A percentile compares a stretch with the other conserved stretches of the same genome.
Conservation (phyloP, 140 eudicot species). For the Erigeron philadelphicus region DNA sequence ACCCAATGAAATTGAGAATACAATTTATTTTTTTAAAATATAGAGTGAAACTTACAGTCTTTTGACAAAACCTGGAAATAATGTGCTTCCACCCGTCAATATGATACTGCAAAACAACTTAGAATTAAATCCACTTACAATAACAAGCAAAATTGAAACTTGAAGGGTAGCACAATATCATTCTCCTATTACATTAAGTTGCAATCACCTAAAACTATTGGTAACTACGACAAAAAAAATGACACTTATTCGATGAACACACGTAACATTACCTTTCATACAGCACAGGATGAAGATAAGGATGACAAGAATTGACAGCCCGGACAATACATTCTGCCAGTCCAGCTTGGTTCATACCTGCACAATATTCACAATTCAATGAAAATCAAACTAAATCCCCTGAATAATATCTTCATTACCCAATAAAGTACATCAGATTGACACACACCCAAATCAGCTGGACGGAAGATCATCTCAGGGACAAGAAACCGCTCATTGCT, state of each 20-base stretch:
- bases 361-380: constrained; percentile 21
- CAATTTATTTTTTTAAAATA: too few species aligned
- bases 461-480: constrained; percentile 95
- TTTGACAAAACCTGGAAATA: constrained; percentile 75
- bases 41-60: constrained; percentile 95
- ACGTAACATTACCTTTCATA: constrained; percentile 60
- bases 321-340: constrained; percentile 91
- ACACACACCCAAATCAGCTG: constrained; percentile 91
- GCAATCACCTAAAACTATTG: not conserved
- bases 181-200: not conserved
- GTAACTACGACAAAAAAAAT: not conserved
- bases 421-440: constrained; percentile 21
- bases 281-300: constrained; percentile 88
- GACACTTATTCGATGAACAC: constrained; percentile 2
- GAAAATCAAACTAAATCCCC: not conserved
- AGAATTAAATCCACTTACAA: not conserved
- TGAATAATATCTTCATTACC: not conserved
- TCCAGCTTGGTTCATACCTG: constrained; percentile 98
- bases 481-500: constrained; percentile 98
- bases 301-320: constrained; percentile 83
- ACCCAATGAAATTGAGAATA: not conserved
- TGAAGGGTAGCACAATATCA: not conserved
- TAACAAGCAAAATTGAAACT: not conserved
- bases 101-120: constrained; percentile 60
- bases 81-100: constrained; percentile 87